These are phyloP conservation scores for Pseudohalonectria lignicola DNA, from an alignment of 2,329 filamentous ascomycete species.

Conservation along the genomic window DNA sequence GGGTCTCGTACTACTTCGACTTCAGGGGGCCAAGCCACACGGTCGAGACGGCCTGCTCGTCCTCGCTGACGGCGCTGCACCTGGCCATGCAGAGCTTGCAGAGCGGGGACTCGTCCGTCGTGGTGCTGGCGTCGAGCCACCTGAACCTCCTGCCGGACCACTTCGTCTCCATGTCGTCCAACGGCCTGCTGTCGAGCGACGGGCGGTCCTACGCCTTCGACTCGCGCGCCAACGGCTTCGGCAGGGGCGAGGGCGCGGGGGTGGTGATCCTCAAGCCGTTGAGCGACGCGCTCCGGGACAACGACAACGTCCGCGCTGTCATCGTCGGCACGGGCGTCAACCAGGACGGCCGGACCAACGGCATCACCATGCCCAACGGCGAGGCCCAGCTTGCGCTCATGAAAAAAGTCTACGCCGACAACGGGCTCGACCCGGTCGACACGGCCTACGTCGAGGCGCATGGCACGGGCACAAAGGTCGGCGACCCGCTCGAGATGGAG, in stretches of 20 bases:
- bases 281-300: slow-evolving; percentile 19
- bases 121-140: slow-evolving; percentile 4
- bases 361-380: slow-evolving; percentile 5
- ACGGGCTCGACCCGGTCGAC: slow-evolving; percentile 4
- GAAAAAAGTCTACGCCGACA: slow-evolving; percentile 3
- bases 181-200: slow-evolving; percentile 8
- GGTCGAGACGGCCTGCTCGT: slow-evolving; percentile 10
- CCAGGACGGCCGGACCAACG: slow-evolving; percentile 7
- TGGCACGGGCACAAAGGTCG: slow-evolving; percentile 25
- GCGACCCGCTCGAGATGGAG: slow-evolving; percentile 23
- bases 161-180: slow-evolving; percentile 8
- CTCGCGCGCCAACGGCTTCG: slow-evolving; percentile 31
- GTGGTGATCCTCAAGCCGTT: slow-evolving; percentile 25
- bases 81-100: slow-evolving; percentile 7
- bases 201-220: slow-evolving; percentile 17
- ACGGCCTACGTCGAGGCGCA: slow-evolving; percentile 25
- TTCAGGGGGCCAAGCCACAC: slow-evolving; percentile 8
- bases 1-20: slow-evolving; percentile 13
- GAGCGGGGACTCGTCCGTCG: slow-evolving; percentile 4
- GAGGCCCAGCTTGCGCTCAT: slow-evolving; percentile 4
- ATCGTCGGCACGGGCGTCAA: slow-evolving; percentile 5
- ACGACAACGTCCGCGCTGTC: slow-evolving; percentile 6
- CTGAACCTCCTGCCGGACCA: slow-evolving; percentile 7
- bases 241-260: slow-evolving; percentile 30
- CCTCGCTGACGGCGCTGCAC: slow-evolving; percentile 8